phyloP scores from a whole-genome alignment of 768 basidiomycete species.

The Calocybe indica region DNA sequence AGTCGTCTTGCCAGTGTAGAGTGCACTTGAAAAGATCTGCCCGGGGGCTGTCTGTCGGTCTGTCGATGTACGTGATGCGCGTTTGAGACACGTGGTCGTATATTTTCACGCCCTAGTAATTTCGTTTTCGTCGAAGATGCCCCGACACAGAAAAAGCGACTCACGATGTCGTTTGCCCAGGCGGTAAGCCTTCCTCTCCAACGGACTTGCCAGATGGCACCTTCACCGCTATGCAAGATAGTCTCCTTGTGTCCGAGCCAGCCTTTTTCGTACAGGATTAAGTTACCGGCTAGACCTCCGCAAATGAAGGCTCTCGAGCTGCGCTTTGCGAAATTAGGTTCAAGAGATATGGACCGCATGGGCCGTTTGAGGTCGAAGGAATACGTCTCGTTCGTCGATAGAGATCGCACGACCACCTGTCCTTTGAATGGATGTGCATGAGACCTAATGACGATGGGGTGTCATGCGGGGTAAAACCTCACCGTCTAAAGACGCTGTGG shows the following conservation, averaged over 20 bases:
- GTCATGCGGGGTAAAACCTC: slow-evolving; percentile 17
- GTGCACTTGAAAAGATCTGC: slow-evolving; percentile 94
- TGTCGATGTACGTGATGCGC: slow-evolving; percentile 81
- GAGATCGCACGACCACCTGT: slow-evolving; percentile 83
- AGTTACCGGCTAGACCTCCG: slow-evolving; percentile 84
- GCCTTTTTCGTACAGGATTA: slow-evolving; percentile 89
- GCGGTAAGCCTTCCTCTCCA: slow-evolving; percentile 88
- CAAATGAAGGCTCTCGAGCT: slow-evolving; percentile 78
- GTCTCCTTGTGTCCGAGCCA: slow-evolving; percentile 96
- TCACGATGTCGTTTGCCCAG: slow-evolving; percentile 91
- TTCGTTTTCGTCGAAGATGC: neutral
- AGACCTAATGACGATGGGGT: slow-evolving; percentile 4
- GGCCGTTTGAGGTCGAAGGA: slow-evolving; percentile 89
- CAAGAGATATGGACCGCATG: slow-evolving; percentile 83
- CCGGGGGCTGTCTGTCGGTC: slow-evolving; percentile 76
- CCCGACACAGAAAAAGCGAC: slow-evolving; percentile 15
- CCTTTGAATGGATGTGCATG: slow-evolving; percentile 43
- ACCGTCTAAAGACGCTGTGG: slow-evolving; percentile 93
- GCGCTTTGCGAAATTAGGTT: slow-evolving; percentile 83
- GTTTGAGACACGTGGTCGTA: slow-evolving; percentile 78
- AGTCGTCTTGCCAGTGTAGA: slow-evolving; percentile 89
- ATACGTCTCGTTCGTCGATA: slow-evolving; percentile 75
- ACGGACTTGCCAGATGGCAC: slow-evolving; percentile 87
- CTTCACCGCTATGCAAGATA: slow-evolving; percentile 75
- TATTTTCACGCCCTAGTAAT: slow-evolving; percentile 82